Percentiles rank a stretch among this genome's conserved stretches.
Conservation (phyloP, 495 filamentous ascomycete species). For the Penicillium canescens region DNA sequence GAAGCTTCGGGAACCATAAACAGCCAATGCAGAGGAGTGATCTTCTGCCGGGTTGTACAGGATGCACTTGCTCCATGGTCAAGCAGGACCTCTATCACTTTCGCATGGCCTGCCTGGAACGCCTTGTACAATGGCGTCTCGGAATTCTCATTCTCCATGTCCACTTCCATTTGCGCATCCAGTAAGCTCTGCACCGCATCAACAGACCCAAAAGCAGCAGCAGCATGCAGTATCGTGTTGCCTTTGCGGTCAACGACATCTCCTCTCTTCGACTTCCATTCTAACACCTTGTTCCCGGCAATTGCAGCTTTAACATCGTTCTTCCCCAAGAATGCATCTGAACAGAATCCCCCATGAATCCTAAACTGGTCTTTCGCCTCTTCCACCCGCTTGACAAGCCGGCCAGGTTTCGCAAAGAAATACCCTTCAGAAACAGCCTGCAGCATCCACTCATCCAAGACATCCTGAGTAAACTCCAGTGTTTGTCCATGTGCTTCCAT, state of each 20-base stretch:
- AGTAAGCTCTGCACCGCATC: slow-evolving; percentile 14
- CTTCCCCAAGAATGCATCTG: slow-evolving; percentile 17
- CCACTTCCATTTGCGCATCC: slow-evolving; percentile 7
- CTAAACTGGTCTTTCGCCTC: slow-evolving; percentile 18
- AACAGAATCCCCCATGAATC: slow-evolving; percentile 20
- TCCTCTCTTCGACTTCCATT: slow-evolving; percentile 7
- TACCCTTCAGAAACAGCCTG: slow-evolving; percentile 18
- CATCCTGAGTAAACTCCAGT: slow-evolving; percentile 3
- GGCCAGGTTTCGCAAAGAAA: slow-evolving; percentile 7
- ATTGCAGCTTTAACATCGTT: slow-evolving; percentile 8
- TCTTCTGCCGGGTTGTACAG: slow-evolving; percentile 6
- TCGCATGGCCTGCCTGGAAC: slow-evolving; percentile 24
- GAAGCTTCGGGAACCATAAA: slow-evolving; percentile 2
- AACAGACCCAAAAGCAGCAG: slow-evolving; percentile 20
- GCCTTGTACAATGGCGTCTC: slow-evolving; percentile 34
- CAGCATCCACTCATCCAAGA: slow-evolving; percentile 13
- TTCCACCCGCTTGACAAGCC: slow-evolving; percentile 1
- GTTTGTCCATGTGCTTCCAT: slow-evolving; percentile 11
- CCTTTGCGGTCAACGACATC: slow-evolving; percentile 19
- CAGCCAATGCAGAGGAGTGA: slow-evolving; percentile 23
- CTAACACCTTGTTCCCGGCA: not conserved
- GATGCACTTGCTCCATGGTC: slow-evolving; percentile 19
- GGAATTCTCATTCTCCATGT: slow-evolving; percentile 19
- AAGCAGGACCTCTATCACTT: slow-evolving; percentile 19
- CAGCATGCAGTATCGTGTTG: slow-evolving; percentile 27